Evolutionary conservation across 371 early-diverging fungal species (phyloP).

Genomic region (Spiromyces aspiralis): DNA sequence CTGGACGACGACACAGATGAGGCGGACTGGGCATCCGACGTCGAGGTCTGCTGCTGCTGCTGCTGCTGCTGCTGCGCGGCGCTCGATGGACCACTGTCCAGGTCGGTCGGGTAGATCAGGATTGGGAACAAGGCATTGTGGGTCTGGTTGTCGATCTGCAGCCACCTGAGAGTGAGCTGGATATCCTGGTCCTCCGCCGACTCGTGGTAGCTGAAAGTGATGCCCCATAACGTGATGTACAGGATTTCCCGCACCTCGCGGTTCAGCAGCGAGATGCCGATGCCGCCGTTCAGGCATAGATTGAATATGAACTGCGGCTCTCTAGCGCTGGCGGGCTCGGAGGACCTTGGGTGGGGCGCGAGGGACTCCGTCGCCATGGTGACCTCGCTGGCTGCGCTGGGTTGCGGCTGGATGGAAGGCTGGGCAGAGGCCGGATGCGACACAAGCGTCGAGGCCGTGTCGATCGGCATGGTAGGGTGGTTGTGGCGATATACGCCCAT

Average conservation of each 20-base stretch:
- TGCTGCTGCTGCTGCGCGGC: background rate
- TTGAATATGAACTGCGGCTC: slow-evolving; percentile 40
- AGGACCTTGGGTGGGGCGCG: slow-evolving; percentile 27
- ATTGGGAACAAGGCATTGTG: slow-evolving; percentile 71
- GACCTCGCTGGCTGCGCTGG: background rate
- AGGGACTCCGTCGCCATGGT: slow-evolving; percentile 7
- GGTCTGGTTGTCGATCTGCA: slow-evolving; percentile 91
- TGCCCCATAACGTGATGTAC: slow-evolving; percentile 57
- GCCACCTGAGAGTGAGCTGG: slow-evolving; percentile 65
- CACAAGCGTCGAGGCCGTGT: slow-evolving; percentile 1
- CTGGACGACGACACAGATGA: no score
- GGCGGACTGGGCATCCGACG: no score
- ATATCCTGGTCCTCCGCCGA: slow-evolving; percentile 55
- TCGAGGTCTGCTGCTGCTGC: no score
- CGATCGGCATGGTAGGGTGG: slow-evolving; percentile 16
- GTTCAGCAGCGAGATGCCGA: slow-evolving; percentile 80
- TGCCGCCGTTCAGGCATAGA: slow-evolving; percentile 55
- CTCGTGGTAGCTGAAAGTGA: slow-evolving; percentile 57
- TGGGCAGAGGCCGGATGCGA: slow-evolving; percentile 5
- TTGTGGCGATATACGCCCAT: no score
- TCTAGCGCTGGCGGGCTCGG: slow-evolving; percentile 34
- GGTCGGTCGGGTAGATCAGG: slow-evolving; percentile 77
- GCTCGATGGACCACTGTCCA: slow-evolving; percentile 14
- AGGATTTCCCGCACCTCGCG: slow-evolving; percentile 52
- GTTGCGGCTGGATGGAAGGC: slow-evolving; percentile 1